These are phyloP conservation scores for Chloranthus sessilifolius DNA, from an alignment of 164 flowering plant species.

Conservation along the genomic window DNA sequence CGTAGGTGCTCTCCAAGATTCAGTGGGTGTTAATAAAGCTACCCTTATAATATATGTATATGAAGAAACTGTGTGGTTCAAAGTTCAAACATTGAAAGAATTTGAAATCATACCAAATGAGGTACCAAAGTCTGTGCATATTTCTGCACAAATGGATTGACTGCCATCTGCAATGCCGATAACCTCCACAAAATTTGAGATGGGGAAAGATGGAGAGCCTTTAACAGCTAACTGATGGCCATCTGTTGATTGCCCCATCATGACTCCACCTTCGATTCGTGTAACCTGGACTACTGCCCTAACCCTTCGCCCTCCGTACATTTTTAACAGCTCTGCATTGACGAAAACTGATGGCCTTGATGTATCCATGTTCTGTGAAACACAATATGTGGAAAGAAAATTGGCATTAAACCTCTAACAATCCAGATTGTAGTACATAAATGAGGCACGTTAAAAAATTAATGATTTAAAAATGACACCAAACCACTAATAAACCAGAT, in stretches of 20 bases:
- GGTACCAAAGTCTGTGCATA: slow-evolving; percentile 81
- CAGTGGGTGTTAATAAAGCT: too few species aligned
- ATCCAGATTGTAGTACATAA: too few species aligned
- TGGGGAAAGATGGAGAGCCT: slow-evolving; percentile 39
- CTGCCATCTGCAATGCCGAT: slow-evolving; percentile 86
- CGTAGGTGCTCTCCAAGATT: too few species aligned
- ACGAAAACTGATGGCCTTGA: slow-evolving; percentile 84
- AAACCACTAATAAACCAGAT: too few species aligned
- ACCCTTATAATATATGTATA: too few species aligned
- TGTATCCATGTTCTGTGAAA: slow-evolving; percentile 57
- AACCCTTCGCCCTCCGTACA: slow-evolving; percentile 63
- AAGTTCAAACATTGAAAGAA: too few species aligned
- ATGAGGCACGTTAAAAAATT: too few species aligned
- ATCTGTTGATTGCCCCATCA: slow-evolving; percentile 71
- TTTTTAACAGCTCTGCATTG: slow-evolving; percentile 59
- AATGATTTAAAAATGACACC: too few species aligned
- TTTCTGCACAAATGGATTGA: slow-evolving; percentile 74
- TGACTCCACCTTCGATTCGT: slow-evolving; percentile 47
- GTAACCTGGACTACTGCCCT: slow-evolving; percentile 70
- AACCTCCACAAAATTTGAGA: slow-evolving; percentile 75
- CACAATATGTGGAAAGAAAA: too few species aligned
- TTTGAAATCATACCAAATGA: slow-evolving; percentile 48
- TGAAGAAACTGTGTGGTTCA: too few species aligned
- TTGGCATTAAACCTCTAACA: too few species aligned
- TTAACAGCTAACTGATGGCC: slow-evolving; percentile 54